phyloP scores from a whole-genome alignment of 192 early-diverging fungal species.

The Mortierella antarctica region DNA sequence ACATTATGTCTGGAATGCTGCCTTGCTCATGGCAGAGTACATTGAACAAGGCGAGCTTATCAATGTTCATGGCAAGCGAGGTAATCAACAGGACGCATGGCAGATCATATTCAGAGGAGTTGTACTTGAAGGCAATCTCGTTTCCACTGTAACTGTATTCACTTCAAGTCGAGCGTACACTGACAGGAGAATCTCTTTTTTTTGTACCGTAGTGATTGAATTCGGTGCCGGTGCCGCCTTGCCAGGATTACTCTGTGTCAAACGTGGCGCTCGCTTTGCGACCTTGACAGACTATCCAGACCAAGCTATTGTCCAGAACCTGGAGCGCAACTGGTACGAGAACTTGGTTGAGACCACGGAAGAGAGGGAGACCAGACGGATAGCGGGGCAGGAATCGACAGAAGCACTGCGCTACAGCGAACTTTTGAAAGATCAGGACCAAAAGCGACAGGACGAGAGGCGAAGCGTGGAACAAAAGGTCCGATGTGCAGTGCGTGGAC shows the following conservation, averaged over 20 bases:
- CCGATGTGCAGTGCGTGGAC: constrained; percentile 43
- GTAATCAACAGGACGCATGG: constrained; percentile 5
- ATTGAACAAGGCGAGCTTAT: constrained; percentile 28
- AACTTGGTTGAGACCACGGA: constrained; percentile 26
- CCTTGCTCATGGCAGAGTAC: constrained; percentile 45
- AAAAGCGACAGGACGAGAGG: background rate
- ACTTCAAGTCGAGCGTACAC: too few relatives aligned
- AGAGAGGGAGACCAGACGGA: constrained; percentile 11
- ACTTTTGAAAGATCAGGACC: background rate
- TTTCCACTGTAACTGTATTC: too few relatives aligned
- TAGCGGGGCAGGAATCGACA: background rate
- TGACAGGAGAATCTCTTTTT: background rate
- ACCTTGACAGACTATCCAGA: constrained; percentile 45
- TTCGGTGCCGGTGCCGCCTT: constrained; percentile 48
- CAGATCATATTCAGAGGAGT: too few relatives aligned
- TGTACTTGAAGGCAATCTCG: background rate
- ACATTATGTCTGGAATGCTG: constrained; percentile 50
- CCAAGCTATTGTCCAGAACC: constrained; percentile 32
- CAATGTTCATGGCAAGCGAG: constrained; percentile 31
- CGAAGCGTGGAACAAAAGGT: constrained; percentile 20
- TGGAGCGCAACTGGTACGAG: constrained; percentile 51
- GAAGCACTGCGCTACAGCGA: background rate
- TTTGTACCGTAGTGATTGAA: constrained; percentile 20
- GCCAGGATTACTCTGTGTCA: constrained; percentile 38
- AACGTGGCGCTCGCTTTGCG: constrained; percentile 24